These are phyloP conservation scores for Pseudogymnoascus sp. DNA, from an alignment of 2,329 filamentous ascomycete species.

Conservation along the genomic window DNA sequence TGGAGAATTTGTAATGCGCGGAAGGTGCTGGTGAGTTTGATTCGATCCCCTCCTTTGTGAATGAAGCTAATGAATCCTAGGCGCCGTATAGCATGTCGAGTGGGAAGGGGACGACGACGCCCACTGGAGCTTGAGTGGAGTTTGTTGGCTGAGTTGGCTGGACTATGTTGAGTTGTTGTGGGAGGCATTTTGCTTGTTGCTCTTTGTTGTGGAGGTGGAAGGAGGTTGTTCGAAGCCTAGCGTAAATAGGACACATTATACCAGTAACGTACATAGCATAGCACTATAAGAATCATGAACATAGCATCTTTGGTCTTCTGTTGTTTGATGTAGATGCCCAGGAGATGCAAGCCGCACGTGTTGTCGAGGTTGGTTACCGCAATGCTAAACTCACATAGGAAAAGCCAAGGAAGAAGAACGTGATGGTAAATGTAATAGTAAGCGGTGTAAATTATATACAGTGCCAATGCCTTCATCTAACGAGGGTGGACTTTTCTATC, in stretches of 20 bases:
- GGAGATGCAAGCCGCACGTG: neutral
- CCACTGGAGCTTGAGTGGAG: conserved; percentile 9
- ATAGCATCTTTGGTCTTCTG: neutral
- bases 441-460: neutral
- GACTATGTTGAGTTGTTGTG: conserved; percentile 4
- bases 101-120: conserved; percentile 24
- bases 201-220: neutral
- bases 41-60: neutral
- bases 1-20: conserved; percentile 96
- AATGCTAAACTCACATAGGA: neutral
- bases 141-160: neutral
- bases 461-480: neutral
- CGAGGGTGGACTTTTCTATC: neutral
- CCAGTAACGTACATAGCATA: conserved; percentile 6
- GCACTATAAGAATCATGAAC: conserved; percentile 6
- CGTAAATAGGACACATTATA: conserved; percentile 7
- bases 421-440: neutral
- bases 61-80: neutral
- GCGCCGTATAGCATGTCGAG: conserved; percentile 25
- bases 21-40: conserved; percentile 69
- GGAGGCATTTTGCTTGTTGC: neutral
- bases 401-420: neutral
- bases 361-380: neutral
- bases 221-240: conserved; percentile 3
- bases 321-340: neutral